Percentiles rank a stretch among this genome's conserved stretches.
Evolutionary conservation across 352 stramenopile species (phyloP).

Genomic region (Phytophthora megakarya): DNA sequence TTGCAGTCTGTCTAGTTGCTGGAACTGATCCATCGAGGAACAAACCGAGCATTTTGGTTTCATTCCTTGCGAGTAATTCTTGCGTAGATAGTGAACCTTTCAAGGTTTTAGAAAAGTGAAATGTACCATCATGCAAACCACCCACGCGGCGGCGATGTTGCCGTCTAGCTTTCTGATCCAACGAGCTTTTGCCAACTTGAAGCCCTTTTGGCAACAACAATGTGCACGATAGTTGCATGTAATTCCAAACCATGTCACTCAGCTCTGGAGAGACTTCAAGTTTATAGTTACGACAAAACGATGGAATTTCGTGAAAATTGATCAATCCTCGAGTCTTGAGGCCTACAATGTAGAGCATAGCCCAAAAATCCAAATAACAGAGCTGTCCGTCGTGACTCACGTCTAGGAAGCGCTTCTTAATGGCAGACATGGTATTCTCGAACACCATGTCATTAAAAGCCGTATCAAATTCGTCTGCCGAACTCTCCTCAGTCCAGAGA

Average conservation of each 20-base stretch:
- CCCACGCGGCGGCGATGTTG: constrained; percentile 53
- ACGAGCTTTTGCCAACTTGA: constrained; percentile 54
- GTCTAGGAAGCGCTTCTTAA: constrained; percentile 56
- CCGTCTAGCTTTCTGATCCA: constrained; percentile 42
- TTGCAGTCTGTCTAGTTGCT: constrained; percentile 39
- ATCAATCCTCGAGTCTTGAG: constrained; percentile 58
- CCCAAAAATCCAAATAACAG: constrained; percentile 86
- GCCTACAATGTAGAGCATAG: constrained; percentile 79
- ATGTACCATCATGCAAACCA: constrained; percentile 56
- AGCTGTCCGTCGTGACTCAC: constrained; percentile 60
- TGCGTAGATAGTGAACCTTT: constrained; percentile 47
- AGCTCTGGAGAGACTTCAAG: constrained; percentile 68
- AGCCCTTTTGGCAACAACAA: constrained; percentile 63
- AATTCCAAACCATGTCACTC: constrained; percentile 46
- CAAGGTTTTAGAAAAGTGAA: constrained; percentile 40
- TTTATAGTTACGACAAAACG: constrained; percentile 78
- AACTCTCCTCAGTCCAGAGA: constrained; percentile 59
- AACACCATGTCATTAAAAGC: constrained; percentile 44
- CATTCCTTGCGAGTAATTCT: constrained; percentile 39
- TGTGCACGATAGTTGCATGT: constrained; percentile 66
- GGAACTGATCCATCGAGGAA: constrained; percentile 43
- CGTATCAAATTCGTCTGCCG: constrained; percentile 7
- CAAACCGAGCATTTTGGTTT: constrained; percentile 22
- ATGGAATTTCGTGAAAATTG: constrained; percentile 70
- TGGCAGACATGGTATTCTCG: constrained; percentile 55